Evolutionary conservation across 768 basidiomycete genomes (phyloP).

Genomic region (Trametes coccinea): DNA sequence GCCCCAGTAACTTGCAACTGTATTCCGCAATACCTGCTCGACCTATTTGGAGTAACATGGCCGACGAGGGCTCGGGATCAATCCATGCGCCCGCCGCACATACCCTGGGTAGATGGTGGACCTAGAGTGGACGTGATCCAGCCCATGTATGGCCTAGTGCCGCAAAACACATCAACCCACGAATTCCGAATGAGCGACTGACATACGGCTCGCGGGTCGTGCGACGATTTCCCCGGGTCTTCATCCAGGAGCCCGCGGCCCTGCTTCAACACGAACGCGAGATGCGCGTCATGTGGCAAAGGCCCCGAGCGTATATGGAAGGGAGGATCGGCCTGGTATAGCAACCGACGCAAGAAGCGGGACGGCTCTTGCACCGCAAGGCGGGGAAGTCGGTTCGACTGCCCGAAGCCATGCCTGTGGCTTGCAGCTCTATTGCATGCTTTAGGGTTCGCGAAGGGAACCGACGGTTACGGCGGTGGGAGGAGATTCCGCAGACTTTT

Average conservation of each 20-base stretch:
- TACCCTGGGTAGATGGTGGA: not conserved
- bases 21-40: no score
- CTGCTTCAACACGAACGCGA: no score
- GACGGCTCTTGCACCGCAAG: slow-evolving; percentile 8
- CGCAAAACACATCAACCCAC: not conserved
- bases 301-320: not conserved
- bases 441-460: no score
- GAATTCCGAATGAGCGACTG: not conserved
- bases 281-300: slow-evolving; percentile 2
- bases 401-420: not conserved
- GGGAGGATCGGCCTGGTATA: slow-evolving; percentile 6
- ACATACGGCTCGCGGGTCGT: slow-evolving; percentile 10
- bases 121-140: not conserved
- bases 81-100: no score
- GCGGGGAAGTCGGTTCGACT: not conserved
- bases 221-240: not conserved
- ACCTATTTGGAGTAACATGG: no score
- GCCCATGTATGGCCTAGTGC: not conserved
- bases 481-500: not conserved
- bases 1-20: no score
- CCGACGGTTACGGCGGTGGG: no score
- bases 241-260: not conserved
- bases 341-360: not conserved
- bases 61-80: no score
- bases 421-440: not conserved